Conservation (phyloP, 1,139 yeast genomes). For the Kodamaea ohmeri region DNA sequence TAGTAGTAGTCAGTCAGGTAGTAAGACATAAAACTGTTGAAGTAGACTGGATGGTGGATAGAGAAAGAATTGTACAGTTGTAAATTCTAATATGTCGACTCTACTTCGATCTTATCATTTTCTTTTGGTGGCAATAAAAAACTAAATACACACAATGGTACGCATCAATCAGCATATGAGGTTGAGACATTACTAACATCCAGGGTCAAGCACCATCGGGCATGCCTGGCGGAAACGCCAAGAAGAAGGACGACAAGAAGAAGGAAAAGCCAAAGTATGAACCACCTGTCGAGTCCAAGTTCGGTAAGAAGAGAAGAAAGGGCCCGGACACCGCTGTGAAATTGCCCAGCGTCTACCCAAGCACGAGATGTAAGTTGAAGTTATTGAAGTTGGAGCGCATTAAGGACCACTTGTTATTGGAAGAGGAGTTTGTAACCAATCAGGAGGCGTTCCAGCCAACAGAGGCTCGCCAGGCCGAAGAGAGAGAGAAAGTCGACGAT, state of each 20-base stretch:
- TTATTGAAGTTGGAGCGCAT: constrained; percentile 91
- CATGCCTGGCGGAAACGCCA: constrained; percentile 58
- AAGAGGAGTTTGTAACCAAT: constrained; percentile 93
- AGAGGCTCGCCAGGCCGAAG: constrained; percentile 95
- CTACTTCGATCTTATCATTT: background rate
- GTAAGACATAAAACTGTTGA: too few species aligned
- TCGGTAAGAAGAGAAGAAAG: constrained; percentile 86
- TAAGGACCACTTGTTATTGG: constrained; percentile 90
- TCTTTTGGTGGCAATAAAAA: constrained; percentile 9
- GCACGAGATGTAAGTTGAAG: constrained; percentile 89
- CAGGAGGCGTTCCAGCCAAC: constrained; percentile 95
- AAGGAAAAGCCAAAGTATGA: constrained; percentile 91
- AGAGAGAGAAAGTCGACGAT: constrained; percentile 90
- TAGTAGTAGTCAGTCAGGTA: too few species aligned
- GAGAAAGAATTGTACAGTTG: too few species aligned
- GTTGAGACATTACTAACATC: constrained; percentile 13
- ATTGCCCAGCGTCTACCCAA: constrained; percentile 86
- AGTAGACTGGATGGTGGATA: too few species aligned
- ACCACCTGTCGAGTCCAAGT: constrained; percentile 95
- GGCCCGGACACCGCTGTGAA: constrained; percentile 87
- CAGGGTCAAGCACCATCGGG: constrained; percentile 85
- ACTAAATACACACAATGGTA: constrained; percentile 6
- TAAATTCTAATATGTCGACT: too few species aligned
- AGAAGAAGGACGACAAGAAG: constrained; percentile 75
- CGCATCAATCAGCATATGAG: background rate